Base-by-base conservation (phyloP, 2,329 filamentous ascomycete species). In the Colletotrichum musae region DNA sequence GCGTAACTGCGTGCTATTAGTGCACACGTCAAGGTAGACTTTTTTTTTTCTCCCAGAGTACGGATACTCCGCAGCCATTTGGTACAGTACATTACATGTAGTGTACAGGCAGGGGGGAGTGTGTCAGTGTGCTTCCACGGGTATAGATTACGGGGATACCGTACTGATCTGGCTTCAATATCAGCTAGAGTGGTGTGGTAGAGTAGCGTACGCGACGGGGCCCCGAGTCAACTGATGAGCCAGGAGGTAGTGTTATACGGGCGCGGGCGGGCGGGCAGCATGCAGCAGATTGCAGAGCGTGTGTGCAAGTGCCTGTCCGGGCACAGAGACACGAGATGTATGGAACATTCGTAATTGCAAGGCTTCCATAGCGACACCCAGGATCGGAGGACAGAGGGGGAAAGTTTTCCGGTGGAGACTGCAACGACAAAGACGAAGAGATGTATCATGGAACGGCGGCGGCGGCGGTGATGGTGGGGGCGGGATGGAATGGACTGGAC, bases 351-450 rank as follows among this genome's bases (percentile, higher is more conserved):
- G 45, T 48, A 24, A 48, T 48, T 32, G 9, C 47, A 50, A 7
- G 47, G 28, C 52, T 32, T 18, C 53, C n/a, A 56, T 36, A 51
- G 57, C 21, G 43, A 48, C 21, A 24, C 26, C 56, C 32, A 58
- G 28, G 48, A 47, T 4, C 65, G 60, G 60, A 68, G 39, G 10
- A 10, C 32, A 36, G 10, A 10, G 10, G 10, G 6, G 32, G 32
- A 64, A 39, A 64, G 60, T 68, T 61, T 59, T 64, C 39, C 47
- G 28, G 60, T 68, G 65, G 65, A 47, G 60, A 64, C 53, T 4
- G 15, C 2, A 13, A 52, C 48, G 58, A 60, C 58, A 36, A 43
- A 41, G 56, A 58, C 21, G 24, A 26, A 36, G 7, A 10, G 32
- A 36, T 10, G 7, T 9, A 36, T 36, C 32, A 36, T 36, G 32